A percentile compares a stretch with the other conserved stretches of the same genome.
Conservation (phyloP, 2,329 filamentous ascomycete species). For the Kalaharituber pfeilii region DNA sequence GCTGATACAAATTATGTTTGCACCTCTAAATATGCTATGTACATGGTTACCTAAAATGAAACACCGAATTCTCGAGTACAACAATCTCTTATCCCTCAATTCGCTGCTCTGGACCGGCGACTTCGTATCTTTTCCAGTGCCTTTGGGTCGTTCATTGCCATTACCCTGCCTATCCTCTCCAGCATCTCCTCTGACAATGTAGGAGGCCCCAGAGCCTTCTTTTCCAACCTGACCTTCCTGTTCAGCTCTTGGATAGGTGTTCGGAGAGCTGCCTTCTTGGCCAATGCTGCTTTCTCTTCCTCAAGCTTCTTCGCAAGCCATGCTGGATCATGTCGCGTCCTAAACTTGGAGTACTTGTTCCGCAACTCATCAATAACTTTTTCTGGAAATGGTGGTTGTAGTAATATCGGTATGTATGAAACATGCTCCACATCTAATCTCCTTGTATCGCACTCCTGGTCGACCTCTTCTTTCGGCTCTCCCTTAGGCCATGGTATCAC, state of each 20-base stretch:
- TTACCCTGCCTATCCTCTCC: slow-evolving; percentile 44
- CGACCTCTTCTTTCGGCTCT: slow-evolving; percentile 34
- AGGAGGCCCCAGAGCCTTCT: slow-evolving; percentile 38
- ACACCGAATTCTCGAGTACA: not conserved
- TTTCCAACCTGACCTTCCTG: slow-evolving; percentile 36
- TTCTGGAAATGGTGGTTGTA: slow-evolving; percentile 59
- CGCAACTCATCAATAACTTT: slow-evolving; percentile 71
- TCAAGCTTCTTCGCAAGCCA: slow-evolving; percentile 49
- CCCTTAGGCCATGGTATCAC: slow-evolving; percentile 56
- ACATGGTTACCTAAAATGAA: not conserved
- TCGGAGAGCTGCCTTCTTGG: slow-evolving; percentile 25
- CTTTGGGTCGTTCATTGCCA: slow-evolving; percentile 36
- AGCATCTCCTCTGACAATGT: slow-evolving; percentile 41
- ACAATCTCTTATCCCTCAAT: not conserved
- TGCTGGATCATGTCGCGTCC: slow-evolving; percentile 59
- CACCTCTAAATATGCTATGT: not conserved
- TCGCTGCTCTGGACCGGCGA: not conserved
- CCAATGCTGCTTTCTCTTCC: slow-evolving; percentile 35
- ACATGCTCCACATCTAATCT: slow-evolving; percentile 56
- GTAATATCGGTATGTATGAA: slow-evolving; percentile 62
- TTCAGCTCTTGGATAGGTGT: slow-evolving; percentile 45
- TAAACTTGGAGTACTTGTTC: slow-evolving; percentile 64
- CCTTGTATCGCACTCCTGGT: slow-evolving; percentile 51
- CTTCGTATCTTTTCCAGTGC: slow-evolving; percentile 13
- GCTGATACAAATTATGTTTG: not conserved